phyloP scores from a whole-genome alignment of 306 rosid genomes.

The Vicia faba region DNA sequence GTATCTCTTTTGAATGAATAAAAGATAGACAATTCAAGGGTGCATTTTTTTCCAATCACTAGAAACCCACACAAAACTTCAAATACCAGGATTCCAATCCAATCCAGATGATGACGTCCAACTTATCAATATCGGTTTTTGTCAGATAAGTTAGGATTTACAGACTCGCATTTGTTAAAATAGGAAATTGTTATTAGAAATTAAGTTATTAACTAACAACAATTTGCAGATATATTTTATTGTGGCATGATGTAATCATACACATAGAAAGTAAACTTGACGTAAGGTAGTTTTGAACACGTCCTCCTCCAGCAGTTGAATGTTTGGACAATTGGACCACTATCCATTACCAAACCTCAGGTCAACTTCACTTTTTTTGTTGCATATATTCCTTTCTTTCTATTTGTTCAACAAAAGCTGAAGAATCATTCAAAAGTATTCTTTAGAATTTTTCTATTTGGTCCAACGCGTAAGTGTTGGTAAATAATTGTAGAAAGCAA shows the following conservation, averaged over 20 bases:
- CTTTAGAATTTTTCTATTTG: constrained; percentile 6
- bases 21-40: no score
- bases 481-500: constrained; percentile 1
- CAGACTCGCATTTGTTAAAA: no score
- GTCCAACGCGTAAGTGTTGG: constrained; percentile 25
- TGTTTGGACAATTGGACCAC: constrained; percentile 9
- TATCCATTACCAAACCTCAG: constrained; percentile 13
- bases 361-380: constrained; percentile 20
- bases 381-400: constrained; percentile 6
- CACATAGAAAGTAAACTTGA: constrained; percentile 4
- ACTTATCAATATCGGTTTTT: no score
- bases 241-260: constrained; percentile 11
- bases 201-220: no score
- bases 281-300: constrained; percentile 35
- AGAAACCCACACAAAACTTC: no score
- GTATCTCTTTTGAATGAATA: no score
- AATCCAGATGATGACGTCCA: no score
- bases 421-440: constrained; percentile 33
- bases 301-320: constrained; percentile 20
- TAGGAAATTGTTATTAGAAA: no score
- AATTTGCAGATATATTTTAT: not conserved
- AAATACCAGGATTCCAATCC: no score
- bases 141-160: no score
- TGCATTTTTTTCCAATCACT: no score
- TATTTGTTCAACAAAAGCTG: not conserved